These are phyloP conservation scores for Solanum acaule DNA, from an alignment of 257 asterid species.

Conservation along the genomic window DNA sequence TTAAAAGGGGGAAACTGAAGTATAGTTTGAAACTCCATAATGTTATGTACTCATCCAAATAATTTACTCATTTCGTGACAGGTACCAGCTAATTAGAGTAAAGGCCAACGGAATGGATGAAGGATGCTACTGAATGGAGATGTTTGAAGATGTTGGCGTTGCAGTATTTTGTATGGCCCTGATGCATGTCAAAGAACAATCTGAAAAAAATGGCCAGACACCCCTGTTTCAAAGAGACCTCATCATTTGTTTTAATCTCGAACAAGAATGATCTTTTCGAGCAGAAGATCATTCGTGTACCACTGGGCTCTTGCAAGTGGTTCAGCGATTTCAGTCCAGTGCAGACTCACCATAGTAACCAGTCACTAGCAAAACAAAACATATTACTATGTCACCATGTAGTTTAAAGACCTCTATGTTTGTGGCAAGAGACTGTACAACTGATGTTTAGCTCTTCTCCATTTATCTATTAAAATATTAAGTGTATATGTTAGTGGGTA, in stretches of 20 bases:
- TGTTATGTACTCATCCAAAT: neutral
- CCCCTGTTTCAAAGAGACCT: slow-evolving; percentile 12
- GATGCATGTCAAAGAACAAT: slow-evolving; percentile 3
- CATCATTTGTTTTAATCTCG: slow-evolving; percentile 9
- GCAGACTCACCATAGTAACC: neutral
- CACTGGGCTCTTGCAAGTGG: neutral
- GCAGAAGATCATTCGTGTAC: neutral
- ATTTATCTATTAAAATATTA: neutral
- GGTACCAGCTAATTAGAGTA: slow-evolving; percentile 18
- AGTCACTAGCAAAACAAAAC: slow-evolving; percentile 5
- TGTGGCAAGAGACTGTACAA: slow-evolving; percentile 4
- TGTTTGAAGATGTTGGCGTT: slow-evolving; percentile 18
- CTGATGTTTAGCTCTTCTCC: neutral
- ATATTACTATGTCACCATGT: slow-evolving; percentile 4
- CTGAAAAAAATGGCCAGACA: slow-evolving; percentile 6
- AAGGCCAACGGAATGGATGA: neutral
- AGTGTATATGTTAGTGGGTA: too few relatives aligned
- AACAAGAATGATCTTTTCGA: slow-evolving; percentile 20
- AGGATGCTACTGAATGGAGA: slow-evolving; percentile 4
- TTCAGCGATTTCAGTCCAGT: slow-evolving; percentile 1
- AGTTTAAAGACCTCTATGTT: slow-evolving; percentile 7
- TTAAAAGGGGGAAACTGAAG: neutral
- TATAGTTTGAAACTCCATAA: neutral
- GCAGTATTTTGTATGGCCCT: slow-evolving; percentile 6
- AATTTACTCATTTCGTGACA: neutral